Conservation (phyloP, 345 rosid genomes). For the Salix arbutifolia region DNA sequence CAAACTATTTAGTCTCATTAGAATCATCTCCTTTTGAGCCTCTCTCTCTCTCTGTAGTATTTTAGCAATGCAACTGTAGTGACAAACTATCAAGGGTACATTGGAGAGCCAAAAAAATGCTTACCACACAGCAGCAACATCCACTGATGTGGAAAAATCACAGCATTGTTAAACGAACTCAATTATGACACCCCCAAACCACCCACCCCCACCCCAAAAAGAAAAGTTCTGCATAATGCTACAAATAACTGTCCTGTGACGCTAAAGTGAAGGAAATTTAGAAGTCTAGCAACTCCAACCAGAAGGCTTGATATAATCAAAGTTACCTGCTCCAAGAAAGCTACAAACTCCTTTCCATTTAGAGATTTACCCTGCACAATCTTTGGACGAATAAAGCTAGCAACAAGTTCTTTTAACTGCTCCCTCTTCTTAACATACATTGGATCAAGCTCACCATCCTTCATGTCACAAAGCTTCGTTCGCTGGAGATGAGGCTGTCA, state of each 20-base stretch:
- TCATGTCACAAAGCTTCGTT: slow-evolving; percentile 94
- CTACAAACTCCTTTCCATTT: slow-evolving; percentile 86
- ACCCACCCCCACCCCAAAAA: background rate
- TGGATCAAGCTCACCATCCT: slow-evolving; percentile 84
- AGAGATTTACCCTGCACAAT: slow-evolving; percentile 83
- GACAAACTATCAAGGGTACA: background rate
- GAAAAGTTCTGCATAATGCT: no score
- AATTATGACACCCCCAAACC: background rate
- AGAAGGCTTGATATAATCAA: background rate
- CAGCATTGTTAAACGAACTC: background rate
- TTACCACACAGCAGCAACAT: background rate
- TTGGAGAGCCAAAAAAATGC: slow-evolving; percentile 10
- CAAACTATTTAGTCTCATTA: background rate
- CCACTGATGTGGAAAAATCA: background rate
- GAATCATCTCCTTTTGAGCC: background rate
- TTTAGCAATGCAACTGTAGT: no score
- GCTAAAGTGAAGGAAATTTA: background rate
- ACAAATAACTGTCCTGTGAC: background rate
- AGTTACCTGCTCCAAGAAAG: slow-evolving; percentile 87
- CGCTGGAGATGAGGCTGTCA: slow-evolving; percentile 87
- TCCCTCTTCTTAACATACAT: slow-evolving; percentile 77
- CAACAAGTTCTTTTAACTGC: slow-evolving; percentile 71
- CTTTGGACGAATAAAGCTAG: slow-evolving; percentile 79
- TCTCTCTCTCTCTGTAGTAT: no score
- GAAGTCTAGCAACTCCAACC: background rate